Base-by-base conservation (phyloP, 2,329 filamentous ascomycete species). In the Fusarium praegraminearum region DNA sequence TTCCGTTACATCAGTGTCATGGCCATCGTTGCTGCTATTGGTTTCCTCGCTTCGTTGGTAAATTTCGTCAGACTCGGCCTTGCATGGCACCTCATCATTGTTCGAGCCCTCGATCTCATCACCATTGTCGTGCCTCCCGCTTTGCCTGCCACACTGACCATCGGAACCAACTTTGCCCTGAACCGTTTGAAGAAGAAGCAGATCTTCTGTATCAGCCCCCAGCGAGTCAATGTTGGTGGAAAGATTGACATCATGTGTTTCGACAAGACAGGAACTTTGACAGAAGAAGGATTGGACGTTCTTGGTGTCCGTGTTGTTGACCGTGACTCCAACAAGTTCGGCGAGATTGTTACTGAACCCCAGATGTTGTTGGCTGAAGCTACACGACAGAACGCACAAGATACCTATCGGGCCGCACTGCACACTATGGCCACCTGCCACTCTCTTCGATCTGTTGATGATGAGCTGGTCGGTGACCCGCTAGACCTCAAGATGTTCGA, bases 371-470 rank as follows among this genome's bases (percentile, higher is more conserved):
- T 92, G 83, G 72, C 87, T 44, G 71, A 77, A 58, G 75, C 76
- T 51, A 72, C 75, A 10, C 64, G 53, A 5, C 73, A 70, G 7
- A 70, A 73, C 2, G 71, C 77, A 0, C 77, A 77, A 63, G 78
- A 60, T 76, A 81, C 65, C 65, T 78, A 80, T 12, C 83, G 81
- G 30, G 92, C 92, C 9, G 92, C 92, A 15, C 83, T 98, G 5
- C 94, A 96, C 76, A 94, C 94, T 0, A 99, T 99, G 96, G 94
- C 96, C 11, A 99, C 96, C 1, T 99, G 96, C 62, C 96, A 99
- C 78, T 97, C 95, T 0, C 84, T 99, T 11, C 89, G 94, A 47
- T 88, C 91, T 13, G 91, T 99, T 18, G 94, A 98, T 66, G 91
- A 89, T 49, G 94, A 98, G 76, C 87, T 98, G 41, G 86, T 99